Evolutionary conservation across 805 yeast species (phyloP).

Genomic region (Diddensiella caesifluorescens): DNA sequence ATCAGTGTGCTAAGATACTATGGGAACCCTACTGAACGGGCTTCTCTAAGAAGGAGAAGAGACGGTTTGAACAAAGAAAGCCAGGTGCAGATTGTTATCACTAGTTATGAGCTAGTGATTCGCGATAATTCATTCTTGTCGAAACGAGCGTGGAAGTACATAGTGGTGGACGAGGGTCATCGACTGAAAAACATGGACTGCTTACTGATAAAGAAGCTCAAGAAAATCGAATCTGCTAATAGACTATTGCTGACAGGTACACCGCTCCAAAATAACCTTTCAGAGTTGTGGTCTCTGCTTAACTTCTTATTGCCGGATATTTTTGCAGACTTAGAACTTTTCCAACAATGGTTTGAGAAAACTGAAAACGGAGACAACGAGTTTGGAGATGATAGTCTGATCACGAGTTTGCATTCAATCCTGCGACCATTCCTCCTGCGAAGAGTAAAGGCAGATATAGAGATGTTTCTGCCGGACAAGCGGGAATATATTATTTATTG

Average conservation of each 20-base stretch:
- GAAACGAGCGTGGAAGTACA: constrained; percentile 76
- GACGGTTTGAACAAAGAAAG: constrained; percentile 62
- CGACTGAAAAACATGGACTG: constrained; percentile 82
- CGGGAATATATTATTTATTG: constrained; percentile 82
- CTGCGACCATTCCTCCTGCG: constrained; percentile 82
- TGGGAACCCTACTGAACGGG: constrained; percentile 66
- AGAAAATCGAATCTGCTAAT: constrained; percentile 54
- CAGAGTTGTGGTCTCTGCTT: constrained; percentile 86
- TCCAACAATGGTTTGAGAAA: constrained; percentile 93
- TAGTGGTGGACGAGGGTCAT: constrained; percentile 97
- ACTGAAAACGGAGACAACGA: constrained; percentile 34
- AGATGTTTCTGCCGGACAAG: constrained; percentile 72
- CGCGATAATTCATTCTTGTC: constrained; percentile 68
- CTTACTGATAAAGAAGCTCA: constrained; percentile 64
- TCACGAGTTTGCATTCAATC: constrained; percentile 78
- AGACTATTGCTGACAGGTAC: constrained; percentile 89
- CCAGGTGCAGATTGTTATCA: constrained; percentile 65
- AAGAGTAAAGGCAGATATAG: constrained; percentile 70
- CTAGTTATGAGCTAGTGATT: constrained; percentile 78
- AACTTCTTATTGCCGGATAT: constrained; percentile 91
- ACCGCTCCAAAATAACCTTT: constrained; percentile 85
- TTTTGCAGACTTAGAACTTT: constrained; percentile 81
- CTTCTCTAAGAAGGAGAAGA: constrained; percentile 4
- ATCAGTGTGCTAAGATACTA: constrained; percentile 86
- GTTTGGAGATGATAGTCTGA: constrained; percentile 45